phyloP scores from a whole-genome alignment of 768 basidiomycete species.

The Amanita rimosa region DNA sequence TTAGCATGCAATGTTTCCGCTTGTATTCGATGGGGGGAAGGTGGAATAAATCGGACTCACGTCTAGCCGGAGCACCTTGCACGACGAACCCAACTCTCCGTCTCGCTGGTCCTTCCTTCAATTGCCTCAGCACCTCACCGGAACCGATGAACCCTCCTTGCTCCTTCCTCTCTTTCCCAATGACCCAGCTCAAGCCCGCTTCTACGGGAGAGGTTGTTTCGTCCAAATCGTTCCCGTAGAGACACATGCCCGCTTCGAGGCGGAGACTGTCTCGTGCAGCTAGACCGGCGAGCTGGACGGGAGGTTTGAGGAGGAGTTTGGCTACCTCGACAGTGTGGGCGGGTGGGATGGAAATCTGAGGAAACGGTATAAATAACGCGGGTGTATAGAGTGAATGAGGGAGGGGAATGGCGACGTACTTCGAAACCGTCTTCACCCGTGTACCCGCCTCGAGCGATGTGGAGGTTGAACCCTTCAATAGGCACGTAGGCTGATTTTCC shows the following conservation, averaged over 20 bases:
- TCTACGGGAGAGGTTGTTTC: conserved; percentile 82
- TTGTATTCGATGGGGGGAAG: too few relatives aligned
- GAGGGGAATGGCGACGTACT: conserved; percentile 35
- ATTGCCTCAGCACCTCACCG: conserved; percentile 55
- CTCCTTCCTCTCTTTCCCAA: conserved; percentile 78
- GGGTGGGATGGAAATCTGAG: conserved; percentile 82
- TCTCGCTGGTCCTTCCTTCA: conserved; percentile 69
- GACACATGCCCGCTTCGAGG: conserved; percentile 92
- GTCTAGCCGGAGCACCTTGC: conserved; percentile 77
- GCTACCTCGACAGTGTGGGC: conserved; percentile 64
- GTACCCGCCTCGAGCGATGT: conserved; percentile 91
- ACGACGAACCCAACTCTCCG: conserved; percentile 77
- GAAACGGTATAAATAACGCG: too few relatives aligned
- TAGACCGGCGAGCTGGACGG: conserved; percentile 80
- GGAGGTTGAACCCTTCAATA: conserved; percentile 67
- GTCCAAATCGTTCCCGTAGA: conserved; percentile 91
- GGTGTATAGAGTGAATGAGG: background rate
- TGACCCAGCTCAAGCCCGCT: conserved; percentile 88
- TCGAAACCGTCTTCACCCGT: conserved; percentile 99
- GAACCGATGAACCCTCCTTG: conserved; percentile 67
- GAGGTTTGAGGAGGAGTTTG: conserved; percentile 44
- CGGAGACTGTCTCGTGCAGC: conserved; percentile 92
- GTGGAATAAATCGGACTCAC: conserved; percentile 39
- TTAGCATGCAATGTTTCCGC: background rate
- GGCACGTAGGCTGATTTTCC: conserved; percentile 76